Evolutionary conservation across 352 stramenopile species (phyloP).

Genomic region (Blastocystis sp.): DNA sequence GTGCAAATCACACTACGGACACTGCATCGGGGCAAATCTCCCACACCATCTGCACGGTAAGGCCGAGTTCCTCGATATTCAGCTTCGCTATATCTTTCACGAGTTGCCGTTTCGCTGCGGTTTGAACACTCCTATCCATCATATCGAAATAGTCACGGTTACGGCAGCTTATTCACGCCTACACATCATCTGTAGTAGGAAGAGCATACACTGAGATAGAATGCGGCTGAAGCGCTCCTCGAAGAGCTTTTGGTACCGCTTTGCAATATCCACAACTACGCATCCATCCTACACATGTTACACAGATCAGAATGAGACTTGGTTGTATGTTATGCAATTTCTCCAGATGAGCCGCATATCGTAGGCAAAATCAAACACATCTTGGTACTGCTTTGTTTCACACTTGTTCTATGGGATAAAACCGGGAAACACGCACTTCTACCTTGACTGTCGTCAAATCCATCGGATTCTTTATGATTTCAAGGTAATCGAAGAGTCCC

Average conservation of each 20-base stretch:
- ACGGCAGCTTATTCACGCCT: constrained; percentile 56
- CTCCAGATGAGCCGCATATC: constrained; percentile 61
- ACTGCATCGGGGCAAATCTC: constrained; percentile 66
- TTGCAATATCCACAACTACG: constrained; percentile 40
- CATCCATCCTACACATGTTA: constrained; percentile 8
- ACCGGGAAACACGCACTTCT: neutral
- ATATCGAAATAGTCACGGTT: neutral
- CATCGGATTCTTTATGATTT: constrained; percentile 59
- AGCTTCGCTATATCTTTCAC: constrained; percentile 11
- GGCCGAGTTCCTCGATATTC: neutral
- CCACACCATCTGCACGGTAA: constrained; percentile 47
- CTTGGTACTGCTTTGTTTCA: constrained; percentile 34
- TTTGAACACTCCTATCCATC: neutral
- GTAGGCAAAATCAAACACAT: constrained; percentile 56
- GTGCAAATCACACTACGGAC: neutral
- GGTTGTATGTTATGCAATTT: constrained; percentile 62
- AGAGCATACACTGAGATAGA: constrained; percentile 5
- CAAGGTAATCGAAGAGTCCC: constrained; percentile 38
- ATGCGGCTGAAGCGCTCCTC: constrained; percentile 48
- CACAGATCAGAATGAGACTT: neutral
- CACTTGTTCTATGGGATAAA: constrained; percentile 17
- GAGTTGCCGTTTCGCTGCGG: constrained; percentile 7
- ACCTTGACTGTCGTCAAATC: constrained; percentile 66
- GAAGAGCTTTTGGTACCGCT: constrained; percentile 34
- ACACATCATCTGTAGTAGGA: neutral